Evolutionary conservation across 2,329 filamentous ascomycete species (phyloP), one percentile per base, ranked within the genome.

Genomic region (Capronia coronata): DNA sequence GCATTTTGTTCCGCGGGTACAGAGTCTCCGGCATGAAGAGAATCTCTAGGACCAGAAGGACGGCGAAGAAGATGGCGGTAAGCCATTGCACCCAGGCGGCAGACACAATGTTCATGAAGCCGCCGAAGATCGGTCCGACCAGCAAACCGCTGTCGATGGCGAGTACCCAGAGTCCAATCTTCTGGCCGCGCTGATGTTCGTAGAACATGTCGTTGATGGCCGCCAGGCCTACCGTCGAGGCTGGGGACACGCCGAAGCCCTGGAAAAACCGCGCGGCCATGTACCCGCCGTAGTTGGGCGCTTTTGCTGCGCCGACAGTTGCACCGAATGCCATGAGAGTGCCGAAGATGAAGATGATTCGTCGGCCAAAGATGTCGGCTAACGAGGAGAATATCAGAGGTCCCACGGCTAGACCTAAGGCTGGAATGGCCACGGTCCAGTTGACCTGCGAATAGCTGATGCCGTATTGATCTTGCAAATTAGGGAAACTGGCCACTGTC

Each of bases 181-280:
- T 76, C 49, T 73, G 69, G 1, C 77, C 77, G 13, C 76, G 67
- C 59, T 79, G 71, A 56, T 78, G 72, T 56, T 79, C 75, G 56
- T 75, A 80, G 56, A 77, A 80, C 13, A 79, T 57, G 62, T 78
- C 75, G 53, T 73, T 74, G 49, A 78, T 66, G 64, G n/a, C 69
- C 21, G 75, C 75, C 60, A 80, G 67, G 0, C 77, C 77, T 10
- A 80, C 73, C 1, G 74, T 79, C 3, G 74, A 68, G 1, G 72
- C 75, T 3, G 77, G 77, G 35, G 71, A 71, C 11, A 76, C 75
- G 0, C 77, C 77, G 8, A 80, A 66, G 0, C 77, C 77, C 59
- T 80, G 76, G 58, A 80, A 77, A 58, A 80, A 78, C 2, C 78
- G 65, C 1, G 74, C 75, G n/a, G 73, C 72, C 75, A 80, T 77